These are phyloP conservation scores for Fusarium nygamai DNA, from an alignment of 2,329 filamentous ascomycete genomes.

Conservation along the genomic window DNA sequence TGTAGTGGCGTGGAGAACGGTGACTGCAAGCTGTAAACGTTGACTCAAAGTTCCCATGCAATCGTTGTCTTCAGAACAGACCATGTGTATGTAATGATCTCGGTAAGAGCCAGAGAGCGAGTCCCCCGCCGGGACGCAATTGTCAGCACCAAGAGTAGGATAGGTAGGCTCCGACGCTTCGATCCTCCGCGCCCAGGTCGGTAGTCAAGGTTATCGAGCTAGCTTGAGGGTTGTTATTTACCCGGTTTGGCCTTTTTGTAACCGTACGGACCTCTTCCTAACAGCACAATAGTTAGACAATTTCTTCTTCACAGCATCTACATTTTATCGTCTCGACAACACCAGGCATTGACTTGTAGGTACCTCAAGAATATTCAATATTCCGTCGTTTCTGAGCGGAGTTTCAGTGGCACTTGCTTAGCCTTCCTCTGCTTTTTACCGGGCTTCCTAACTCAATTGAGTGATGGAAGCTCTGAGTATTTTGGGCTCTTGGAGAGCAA, in stretches of 20 bases:
- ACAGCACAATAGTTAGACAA: background rate
- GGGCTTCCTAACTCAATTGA: constrained; percentile 19
- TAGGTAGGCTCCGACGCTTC: constrained; percentile 6
- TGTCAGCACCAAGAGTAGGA: constrained; percentile 28
- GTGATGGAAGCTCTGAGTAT: constrained; percentile 11
- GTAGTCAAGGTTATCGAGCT: background rate
- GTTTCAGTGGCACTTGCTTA: constrained; percentile 20
- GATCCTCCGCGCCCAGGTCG: background rate
- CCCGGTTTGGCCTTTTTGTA: background rate
- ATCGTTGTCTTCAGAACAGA: constrained; percentile 25
- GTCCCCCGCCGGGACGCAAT: constrained; percentile 24
- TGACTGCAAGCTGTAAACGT: background rate
- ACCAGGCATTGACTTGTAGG: constrained; percentile 7
- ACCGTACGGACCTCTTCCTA: background rate
- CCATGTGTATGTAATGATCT: constrained; percentile 17
- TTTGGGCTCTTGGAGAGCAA: constrained; percentile 5
- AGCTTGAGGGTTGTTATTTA: background rate
- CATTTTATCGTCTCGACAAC: constrained; percentile 13
- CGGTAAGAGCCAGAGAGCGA: constrained; percentile 28
- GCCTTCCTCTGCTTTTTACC: constrained; percentile 27
- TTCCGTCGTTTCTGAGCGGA: constrained; percentile 24
- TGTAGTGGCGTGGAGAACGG: constrained; percentile 39
- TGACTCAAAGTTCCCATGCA: constrained; percentile 19
- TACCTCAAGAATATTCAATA: constrained; percentile 27
- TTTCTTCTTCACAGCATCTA: background rate